These are phyloP conservation scores for Phaffomyces opuntiae DNA, from an alignment of 805 yeast genomes.

Conservation along the genomic window DNA sequence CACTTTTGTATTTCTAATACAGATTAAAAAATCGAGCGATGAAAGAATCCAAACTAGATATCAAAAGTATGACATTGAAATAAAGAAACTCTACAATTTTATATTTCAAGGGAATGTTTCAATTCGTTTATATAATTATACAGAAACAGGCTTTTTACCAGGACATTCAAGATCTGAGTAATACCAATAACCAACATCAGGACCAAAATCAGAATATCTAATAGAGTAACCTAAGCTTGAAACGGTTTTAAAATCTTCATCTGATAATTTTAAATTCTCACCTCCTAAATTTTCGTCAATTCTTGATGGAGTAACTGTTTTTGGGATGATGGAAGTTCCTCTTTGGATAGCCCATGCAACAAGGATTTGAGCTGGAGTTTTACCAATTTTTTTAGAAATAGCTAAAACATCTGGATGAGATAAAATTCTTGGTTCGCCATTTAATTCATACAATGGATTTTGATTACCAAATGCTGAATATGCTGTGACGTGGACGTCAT, in stretches of 20 bases:
- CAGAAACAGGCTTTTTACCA: conserved; percentile 19
- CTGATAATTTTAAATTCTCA: conserved; percentile 23
- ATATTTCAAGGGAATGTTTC: no score
- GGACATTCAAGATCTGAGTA: conserved; percentile 28
- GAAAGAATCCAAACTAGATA: no score
- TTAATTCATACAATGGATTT: conserved; percentile 1
- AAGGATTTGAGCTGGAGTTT: conserved; percentile 43
- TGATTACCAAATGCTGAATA: conserved; percentile 59
- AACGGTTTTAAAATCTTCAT: conserved; percentile 26
- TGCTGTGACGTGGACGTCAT: conserved; percentile 59
- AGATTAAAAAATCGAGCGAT: no score
- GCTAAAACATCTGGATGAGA: conserved; percentile 22
- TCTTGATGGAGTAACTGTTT: conserved; percentile 39
- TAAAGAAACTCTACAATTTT: no score
- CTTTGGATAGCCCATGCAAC: conserved; percentile 56
- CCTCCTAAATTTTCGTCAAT: conserved; percentile 29
- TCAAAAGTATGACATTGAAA: no score
- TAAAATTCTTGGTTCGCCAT: conserved; percentile 29
- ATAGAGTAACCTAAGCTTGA: conserved; percentile 19
- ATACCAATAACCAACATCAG: conserved; percentile 26
- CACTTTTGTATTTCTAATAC: no score
- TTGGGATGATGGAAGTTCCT: conserved; percentile 47
- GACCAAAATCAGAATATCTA: conserved; percentile 29
- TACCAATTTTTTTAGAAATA: conserved; percentile 37
- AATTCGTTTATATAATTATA: neutral